Evolutionary conservation across 805 yeast species (phyloP).

Genomic region (Hanseniaspora taiwanica): DNA sequence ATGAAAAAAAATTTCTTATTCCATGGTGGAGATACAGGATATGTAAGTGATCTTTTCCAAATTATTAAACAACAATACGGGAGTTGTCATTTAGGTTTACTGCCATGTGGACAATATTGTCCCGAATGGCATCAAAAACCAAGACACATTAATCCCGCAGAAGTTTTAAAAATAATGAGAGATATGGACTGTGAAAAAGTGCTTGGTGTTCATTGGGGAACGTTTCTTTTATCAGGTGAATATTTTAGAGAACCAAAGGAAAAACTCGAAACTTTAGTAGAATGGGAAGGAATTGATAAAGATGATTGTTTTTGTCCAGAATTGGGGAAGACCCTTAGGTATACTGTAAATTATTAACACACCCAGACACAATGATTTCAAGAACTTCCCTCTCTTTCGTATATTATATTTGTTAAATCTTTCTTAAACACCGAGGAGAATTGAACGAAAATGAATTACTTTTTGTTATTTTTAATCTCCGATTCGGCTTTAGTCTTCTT

Average conservation of each 20-base stretch:
- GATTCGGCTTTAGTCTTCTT: too few species aligned
- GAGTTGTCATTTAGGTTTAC: constrained; percentile 48
- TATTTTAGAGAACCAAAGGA: constrained; percentile 74
- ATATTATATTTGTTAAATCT: too few species aligned
- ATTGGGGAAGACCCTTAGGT: constrained; percentile 47
- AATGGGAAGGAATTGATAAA: constrained; percentile 19
- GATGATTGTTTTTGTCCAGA: constrained; percentile 46
- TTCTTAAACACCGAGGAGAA: too few species aligned
- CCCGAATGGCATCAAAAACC: constrained; percentile 92
- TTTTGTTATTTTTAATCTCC: too few species aligned
- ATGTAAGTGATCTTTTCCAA: constrained; percentile 56
- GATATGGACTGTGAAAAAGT: constrained; percentile 49
- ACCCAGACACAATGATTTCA: too few species aligned
- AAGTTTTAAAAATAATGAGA: constrained; percentile 53
- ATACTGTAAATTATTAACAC: not conserved
- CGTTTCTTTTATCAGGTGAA: constrained; percentile 81
- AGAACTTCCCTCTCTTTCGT: too few species aligned
- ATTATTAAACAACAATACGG: constrained; percentile 44
- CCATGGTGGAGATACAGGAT: constrained; percentile 96
- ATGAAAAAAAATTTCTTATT: constrained; percentile 32
- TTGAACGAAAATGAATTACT: too few species aligned
- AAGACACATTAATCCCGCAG: constrained; percentile 74
- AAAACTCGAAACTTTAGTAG: constrained; percentile 39
- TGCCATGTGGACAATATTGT: constrained; percentile 92
- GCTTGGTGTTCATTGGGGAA: constrained; percentile 95